Evolutionary conservation across 495 filamentous ascomycete genomes (phyloP).

Genomic region (Hyaloscypha finlandica): DNA sequence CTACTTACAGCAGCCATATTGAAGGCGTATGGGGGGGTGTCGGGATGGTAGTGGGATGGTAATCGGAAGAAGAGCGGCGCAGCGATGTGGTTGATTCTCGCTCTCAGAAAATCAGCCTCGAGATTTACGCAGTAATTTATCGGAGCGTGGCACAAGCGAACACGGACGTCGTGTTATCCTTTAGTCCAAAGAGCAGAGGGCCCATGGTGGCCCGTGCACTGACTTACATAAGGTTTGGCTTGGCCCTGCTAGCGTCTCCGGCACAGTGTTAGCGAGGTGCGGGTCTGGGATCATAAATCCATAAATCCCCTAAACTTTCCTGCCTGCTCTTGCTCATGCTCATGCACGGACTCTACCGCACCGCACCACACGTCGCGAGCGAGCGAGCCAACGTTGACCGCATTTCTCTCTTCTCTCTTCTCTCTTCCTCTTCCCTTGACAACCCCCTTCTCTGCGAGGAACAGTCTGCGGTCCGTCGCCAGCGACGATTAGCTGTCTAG

Average conservation of each 20-base stretch:
- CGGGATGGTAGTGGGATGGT: background rate
- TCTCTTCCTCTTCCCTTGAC: background rate
- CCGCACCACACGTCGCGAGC: background rate
- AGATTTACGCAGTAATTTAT: background rate
- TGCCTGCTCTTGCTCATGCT: background rate
- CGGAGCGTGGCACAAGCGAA: background rate
- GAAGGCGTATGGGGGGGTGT: conserved; percentile 1
- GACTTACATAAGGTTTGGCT: background rate
- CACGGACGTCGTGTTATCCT: background rate
- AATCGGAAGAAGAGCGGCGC: background rate
- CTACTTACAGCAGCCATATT: conserved; percentile 20
- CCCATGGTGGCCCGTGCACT: background rate
- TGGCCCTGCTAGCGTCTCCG: no score
- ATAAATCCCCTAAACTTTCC: background rate
- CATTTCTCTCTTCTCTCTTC: background rate
- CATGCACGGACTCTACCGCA: background rate
- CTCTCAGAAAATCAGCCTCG: background rate
- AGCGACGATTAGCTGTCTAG: no score
- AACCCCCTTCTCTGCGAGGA: background rate
- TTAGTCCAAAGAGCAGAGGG: no score
- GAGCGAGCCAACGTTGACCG: background rate
- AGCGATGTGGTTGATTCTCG: background rate
- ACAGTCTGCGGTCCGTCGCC: no score
- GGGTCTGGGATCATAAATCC: background rate
- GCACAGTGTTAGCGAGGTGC: no score